Percentiles rank a stretch among this genome's conserved stretches.
Evolutionary conservation across 106 monocot species (phyloP).

Genomic region (Alisma plantagoaquatica): DNA sequence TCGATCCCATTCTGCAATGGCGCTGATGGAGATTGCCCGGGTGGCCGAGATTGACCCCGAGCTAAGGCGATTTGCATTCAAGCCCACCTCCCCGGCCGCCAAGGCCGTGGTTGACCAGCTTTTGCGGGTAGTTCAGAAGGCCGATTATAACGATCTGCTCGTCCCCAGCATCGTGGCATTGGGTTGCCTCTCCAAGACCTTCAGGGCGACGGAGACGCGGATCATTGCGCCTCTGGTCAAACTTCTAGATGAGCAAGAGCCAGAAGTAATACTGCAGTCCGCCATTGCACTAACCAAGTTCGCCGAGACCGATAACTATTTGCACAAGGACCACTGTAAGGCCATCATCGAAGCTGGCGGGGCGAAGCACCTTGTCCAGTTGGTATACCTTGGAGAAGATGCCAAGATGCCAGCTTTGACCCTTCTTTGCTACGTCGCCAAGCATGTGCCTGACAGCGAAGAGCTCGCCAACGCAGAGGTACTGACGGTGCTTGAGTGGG

Average conservation of each 20-base stretch:
- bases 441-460: neutral
- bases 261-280: neutral
- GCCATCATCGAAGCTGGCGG: neutral
- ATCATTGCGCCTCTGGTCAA: neutral
- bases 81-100: constrained; percentile 43
- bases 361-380: neutral
- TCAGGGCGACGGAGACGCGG: neutral
- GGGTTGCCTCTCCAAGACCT: neutral
- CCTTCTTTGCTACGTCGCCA: neutral
- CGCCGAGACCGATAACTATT: neutral
- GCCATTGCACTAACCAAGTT: constrained; percentile 5
- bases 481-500: neutral
- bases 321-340: neutral
- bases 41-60: constrained; percentile 47
- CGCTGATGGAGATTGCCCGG: constrained; percentile 10
- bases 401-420: neutral
- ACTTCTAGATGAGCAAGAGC: neutral
- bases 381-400: neutral
- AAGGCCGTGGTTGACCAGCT: neutral
- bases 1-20: constrained; percentile 3
- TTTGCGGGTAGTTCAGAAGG: neutral
- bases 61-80: constrained; percentile 30
- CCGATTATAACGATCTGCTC: neutral
- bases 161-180: neutral
- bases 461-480: neutral